phyloP scores from a whole-genome alignment of 2,329 filamentous ascomycete species.

The Ampelomyces quisqualis region DNA sequence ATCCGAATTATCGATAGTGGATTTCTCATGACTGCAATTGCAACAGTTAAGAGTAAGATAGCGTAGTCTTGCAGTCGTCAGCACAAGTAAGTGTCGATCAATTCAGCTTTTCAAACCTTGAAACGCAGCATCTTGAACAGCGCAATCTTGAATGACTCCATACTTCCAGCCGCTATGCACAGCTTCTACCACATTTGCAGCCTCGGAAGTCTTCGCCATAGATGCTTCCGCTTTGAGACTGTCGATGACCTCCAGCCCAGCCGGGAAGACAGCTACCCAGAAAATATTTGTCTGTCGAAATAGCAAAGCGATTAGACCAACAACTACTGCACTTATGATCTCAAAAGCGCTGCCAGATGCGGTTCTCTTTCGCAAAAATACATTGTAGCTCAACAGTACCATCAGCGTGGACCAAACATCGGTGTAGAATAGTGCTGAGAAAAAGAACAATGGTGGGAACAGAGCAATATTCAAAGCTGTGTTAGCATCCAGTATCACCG shows the following conservation, averaged over 20 bases:
- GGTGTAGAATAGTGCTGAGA: conserved; percentile 92
- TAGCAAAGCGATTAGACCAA: conserved; percentile 67
- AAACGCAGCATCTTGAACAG: conserved; percentile 24
- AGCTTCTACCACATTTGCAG: conserved; percentile 3
- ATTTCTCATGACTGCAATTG: conserved; percentile 55
- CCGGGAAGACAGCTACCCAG: conserved; percentile 81
- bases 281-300: conserved; percentile 97
- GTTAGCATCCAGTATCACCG: conserved; percentile 49
- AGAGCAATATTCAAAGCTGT: conserved; percentile 76
- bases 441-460: conserved; percentile 93
- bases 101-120: conserved; percentile 18
- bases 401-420: conserved; percentile 79
- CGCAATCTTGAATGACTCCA: conserved; percentile 24
- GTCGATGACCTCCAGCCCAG: conserved; percentile 50
- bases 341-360: conserved; percentile 15
- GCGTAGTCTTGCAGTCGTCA: conserved; percentile 25
- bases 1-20: conserved; percentile 44
- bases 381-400: conserved; percentile 69
- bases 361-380: conserved; percentile 39
- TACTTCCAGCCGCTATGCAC: conserved; percentile 26
- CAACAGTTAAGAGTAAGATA: conserved; percentile 59
- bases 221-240: conserved; percentile 22
- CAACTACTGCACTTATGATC: conserved; percentile 40
- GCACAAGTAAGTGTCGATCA: background rate
- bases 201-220: background rate